Evolutionary conservation across 805 yeast genomes (phyloP).

Genomic region (Starmerella davenportii): DNA sequence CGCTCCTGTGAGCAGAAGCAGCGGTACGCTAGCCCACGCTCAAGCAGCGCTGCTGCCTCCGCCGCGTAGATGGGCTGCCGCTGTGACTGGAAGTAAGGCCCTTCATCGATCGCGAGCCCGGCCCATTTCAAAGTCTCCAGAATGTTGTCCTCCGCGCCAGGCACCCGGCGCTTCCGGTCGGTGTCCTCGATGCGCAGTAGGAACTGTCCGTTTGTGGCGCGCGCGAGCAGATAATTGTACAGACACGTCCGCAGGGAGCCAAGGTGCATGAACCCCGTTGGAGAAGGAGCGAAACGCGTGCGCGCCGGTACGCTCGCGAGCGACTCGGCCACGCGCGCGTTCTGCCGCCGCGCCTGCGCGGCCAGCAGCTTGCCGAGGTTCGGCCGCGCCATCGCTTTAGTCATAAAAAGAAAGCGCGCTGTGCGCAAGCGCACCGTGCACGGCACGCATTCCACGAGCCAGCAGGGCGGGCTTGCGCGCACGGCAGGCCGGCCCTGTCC

Average conservation of each 20-base stretch:
- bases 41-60: conserved; percentile 39
- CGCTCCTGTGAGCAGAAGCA: conserved; percentile 78
- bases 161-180: conserved; percentile 59
- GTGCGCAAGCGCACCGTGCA: no score
- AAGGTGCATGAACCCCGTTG: conserved; percentile 85
- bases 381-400: conserved; percentile 10
- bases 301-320: conserved; percentile 35
- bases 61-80: conserved; percentile 46
- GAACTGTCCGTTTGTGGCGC: conserved; percentile 62
- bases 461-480: no score
- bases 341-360: conserved; percentile 2
- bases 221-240: conserved; percentile 72
- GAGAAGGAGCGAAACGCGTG: conserved; percentile 94
- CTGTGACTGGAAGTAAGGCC: conserved; percentile 71
- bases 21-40: conserved; percentile 57
- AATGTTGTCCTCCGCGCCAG: conserved; percentile 68
- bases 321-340: neutral
- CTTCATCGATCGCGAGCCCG: conserved; percentile 61
- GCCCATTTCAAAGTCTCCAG: conserved; percentile 66
- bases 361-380: conserved; percentile 14
- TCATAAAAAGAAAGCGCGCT: neutral
- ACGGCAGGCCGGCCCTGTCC: no score
- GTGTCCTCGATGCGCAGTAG: conserved; percentile 81
- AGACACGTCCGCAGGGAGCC: conserved; percentile 90
- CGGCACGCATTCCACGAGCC: no score